Base-by-base conservation (phyloP, 2,329 filamentous ascomycete genomes). In the Plectosphaerella sp. region DNA sequence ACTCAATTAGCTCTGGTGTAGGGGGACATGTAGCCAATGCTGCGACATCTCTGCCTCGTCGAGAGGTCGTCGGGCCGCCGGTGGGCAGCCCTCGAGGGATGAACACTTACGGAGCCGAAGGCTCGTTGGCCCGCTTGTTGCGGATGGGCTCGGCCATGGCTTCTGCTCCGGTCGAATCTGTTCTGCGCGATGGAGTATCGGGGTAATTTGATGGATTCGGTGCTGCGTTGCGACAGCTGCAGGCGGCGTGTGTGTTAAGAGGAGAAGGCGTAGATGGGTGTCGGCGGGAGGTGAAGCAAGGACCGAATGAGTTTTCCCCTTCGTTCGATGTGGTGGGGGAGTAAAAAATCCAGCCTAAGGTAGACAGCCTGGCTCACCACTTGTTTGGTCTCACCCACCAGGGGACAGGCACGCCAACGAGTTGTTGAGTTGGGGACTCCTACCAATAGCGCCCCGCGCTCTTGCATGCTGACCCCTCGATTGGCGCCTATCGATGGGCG, bases 91-190 rank as follows among this genome's bases (percentile, higher is more conserved):
- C 46, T 24, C 20, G 54, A 57, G 51, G 53, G 55, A 50, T 43
- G 52, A 45, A 54, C 35, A 80, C 81, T 72, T 72, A 84, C 81
- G 81, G 81, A 62, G 81, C 81, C 69, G 74, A 72, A 58, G 74
- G 68, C 64, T 75, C 66, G 62, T 84, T 80, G 55, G 76, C 72
- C 62, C 81, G 78, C 71, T 83, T 83, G 71, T 81, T 82, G 72
- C 80, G 80, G 67, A 84, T 84, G 58, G 81, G 80, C 68, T 84
- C 80, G 64, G 80, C 79, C 80, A 84, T 83, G 62, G 62, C 51
- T 48, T 25, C 48, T 35, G 52, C 42, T 41, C 35, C 41, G 28
- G 37, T 45, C 35, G 24, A 37, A 35, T 50, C 8, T 33, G 28
- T 10, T 43, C 14, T 45, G 28, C 8, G 41, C 9, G 41, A 43